Base-by-base conservation (phyloP, 2,329 filamentous ascomycete genomes). In the Gaeumannomyces tritici region DNA sequence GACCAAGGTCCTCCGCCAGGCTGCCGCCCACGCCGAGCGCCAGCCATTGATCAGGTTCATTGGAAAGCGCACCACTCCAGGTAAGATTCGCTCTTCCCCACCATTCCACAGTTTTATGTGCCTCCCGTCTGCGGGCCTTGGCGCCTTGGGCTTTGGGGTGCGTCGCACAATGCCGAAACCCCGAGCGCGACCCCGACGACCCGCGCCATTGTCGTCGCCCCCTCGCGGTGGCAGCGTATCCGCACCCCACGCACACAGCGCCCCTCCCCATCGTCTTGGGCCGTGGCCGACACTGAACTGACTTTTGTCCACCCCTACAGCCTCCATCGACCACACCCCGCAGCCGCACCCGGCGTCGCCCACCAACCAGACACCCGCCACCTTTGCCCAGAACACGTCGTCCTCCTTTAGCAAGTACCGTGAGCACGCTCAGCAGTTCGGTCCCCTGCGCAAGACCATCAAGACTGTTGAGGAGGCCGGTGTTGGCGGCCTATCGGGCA, bases 371-470 rank as follows among this genome's bases (percentile, higher is more conserved):
- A 86, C 92, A 28, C 89, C 89, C 55, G 69, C 77, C 62, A 74
- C 73, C 70, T 84, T 83, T 69, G 70, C 73, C 65, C 70, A 70
- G 65, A 75, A 79, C 66, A 75, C 77, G 42, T 81, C 84, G 76
- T 75, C 81, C 67, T 85, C 83, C 64, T 93, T 93, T 79, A 89
- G 87, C 73, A 82, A 83, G 70, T 93, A 93, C 81, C 88, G 89
- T 72, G 84, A 90, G 75, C 86, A 88, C 73, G 89, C 87, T 64
- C 88, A 89, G 75, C 89, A 91, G 76, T 89, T 91, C 72, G 89
- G 89, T 42, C 89, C 89, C 21, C 83, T 93, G 64, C 82, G 83
- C 74, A 84, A 84, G 77, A 79, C 79, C 58, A 79, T 84, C 65
- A 75, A 75, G 66, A 68, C 68, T 4, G 68, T 67, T 33, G 69